Conservation (phyloP, 225 moss, liverwort and hornwort species). For the Rhytidiadelphus loreus region DNA sequence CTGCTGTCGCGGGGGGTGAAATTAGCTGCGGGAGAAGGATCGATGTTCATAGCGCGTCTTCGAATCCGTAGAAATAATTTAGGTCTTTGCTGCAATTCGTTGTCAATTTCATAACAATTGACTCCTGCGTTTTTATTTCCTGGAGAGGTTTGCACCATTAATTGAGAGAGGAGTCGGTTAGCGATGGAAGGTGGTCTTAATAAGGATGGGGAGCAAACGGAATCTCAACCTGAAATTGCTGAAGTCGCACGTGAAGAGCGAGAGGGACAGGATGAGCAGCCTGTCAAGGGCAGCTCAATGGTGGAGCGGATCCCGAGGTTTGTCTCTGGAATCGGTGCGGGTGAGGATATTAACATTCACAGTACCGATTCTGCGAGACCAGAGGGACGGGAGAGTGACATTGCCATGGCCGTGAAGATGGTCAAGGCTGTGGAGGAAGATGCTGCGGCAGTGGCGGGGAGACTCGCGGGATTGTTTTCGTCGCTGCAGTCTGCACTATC, state of each 20-base stretch:
- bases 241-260: not conserved
- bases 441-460: conserved; percentile 30
- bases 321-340: not conserved
- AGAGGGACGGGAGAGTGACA: conserved; percentile 27
- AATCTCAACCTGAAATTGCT: not conserved
- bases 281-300: not conserved
- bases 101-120: not conserved
- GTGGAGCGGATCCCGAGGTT: conserved; percentile 11
- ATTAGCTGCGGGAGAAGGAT: not conserved
- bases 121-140: not conserved
- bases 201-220: not conserved
- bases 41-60: not conserved
- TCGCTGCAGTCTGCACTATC: conserved; percentile 47
- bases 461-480: conserved; percentile 26
- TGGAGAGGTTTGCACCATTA: not conserved
- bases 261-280: not conserved
- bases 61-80: not conserved
- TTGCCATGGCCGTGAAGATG: conserved; percentile 51
- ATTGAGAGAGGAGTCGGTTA: not conserved
- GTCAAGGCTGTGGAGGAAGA: conserved; percentile 53
- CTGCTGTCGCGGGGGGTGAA: not conserved
- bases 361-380: not conserved
- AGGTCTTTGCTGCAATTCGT: not conserved
- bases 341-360: not conserved
- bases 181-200: not conserved